Evolutionary conservation across 306 rosid species (phyloP), one percentile per base, ranked within the genome.

Genomic region (Cicer yamashitae): DNA sequence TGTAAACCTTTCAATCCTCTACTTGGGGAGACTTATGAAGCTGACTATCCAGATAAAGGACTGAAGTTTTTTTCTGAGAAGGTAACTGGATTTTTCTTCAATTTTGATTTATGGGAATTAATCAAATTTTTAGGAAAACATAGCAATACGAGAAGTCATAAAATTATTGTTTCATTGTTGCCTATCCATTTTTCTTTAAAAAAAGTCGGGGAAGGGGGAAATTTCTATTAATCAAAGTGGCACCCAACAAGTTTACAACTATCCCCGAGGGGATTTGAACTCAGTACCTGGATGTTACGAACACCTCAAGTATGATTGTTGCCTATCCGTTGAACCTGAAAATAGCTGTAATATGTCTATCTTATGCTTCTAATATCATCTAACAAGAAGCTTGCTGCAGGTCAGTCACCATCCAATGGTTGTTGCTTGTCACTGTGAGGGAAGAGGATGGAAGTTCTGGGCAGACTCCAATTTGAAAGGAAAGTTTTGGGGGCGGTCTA

Each of bases 1-100:
- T 94, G 99, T 83, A 94, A 94, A 87, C 99, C 99, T 76, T 94
- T 94, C 82, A 92, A 94, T 86, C 99, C 98, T 81, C 89, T 94
- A 54, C 97, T 94, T 39, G 99, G 99, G 82, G 99, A 92, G 84
- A 94, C 98, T 41, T 94, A 92, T 7, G 99, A 94, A 84, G 99
- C 93, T 60, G 98, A 94, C 82, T 92, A 94, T 87, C 98, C 99
- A 12, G 99, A 94, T 75, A 92, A 94, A 87, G 99, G 99, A 73
- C 88, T 92, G 11, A 84, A 57, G 71, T 94, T 94, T 86, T 94
- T 92, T 81, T 89, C 99, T 15, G 99, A 94, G 80, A 94, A 94
- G 88, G 99, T 89, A 83, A 73, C 2, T 61, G 68, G 41, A 67
- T 74, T 73, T 79, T 77, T 51, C 52, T 61, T 74, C 69, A 48